These are phyloP conservation scores for Luffa aegyptiaca DNA, from an alignment of 306 rosid genomes.

Conservation along the genomic window DNA sequence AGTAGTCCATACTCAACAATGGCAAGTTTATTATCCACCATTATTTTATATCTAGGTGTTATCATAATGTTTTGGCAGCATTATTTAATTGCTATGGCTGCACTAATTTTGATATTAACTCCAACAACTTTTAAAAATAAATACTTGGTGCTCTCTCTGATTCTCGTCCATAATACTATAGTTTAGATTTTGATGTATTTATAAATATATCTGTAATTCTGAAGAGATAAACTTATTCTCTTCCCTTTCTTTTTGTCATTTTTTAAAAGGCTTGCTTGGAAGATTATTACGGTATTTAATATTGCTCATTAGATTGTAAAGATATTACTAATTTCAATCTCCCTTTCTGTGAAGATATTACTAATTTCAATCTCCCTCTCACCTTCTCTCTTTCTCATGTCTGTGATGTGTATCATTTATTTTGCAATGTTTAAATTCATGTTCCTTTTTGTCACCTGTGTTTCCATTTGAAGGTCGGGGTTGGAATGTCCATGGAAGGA, in stretches of 20 bases:
- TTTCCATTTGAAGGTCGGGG: constrained; percentile 59
- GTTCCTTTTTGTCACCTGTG: background rate
- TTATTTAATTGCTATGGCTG: background rate
- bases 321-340: background rate
- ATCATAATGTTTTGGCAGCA: constrained; percentile 9
- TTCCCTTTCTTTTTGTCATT: background rate
- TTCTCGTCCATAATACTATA: background rate
- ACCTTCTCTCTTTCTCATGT: background rate
- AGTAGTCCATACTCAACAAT: constrained; percentile 70
- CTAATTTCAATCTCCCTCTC: too few relatives aligned
- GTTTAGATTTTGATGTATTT: background rate
- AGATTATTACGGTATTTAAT: background rate
- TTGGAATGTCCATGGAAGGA: constrained; percentile 96
- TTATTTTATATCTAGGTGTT: constrained; percentile 4
- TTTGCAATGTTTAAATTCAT: background rate
- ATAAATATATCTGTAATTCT: background rate
- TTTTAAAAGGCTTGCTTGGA: background rate
- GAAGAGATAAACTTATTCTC: background rate
- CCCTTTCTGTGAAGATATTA: too few relatives aligned
- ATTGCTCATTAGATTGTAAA: background rate
- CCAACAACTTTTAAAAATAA: background rate
- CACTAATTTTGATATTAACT: background rate
- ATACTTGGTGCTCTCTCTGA: background rate
- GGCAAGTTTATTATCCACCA: constrained; percentile 34
- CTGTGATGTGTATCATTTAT: background rate